These are phyloP conservation scores for Malus sylvestris DNA, from an alignment of 306 rosid species.

Conservation along the genomic window DNA sequence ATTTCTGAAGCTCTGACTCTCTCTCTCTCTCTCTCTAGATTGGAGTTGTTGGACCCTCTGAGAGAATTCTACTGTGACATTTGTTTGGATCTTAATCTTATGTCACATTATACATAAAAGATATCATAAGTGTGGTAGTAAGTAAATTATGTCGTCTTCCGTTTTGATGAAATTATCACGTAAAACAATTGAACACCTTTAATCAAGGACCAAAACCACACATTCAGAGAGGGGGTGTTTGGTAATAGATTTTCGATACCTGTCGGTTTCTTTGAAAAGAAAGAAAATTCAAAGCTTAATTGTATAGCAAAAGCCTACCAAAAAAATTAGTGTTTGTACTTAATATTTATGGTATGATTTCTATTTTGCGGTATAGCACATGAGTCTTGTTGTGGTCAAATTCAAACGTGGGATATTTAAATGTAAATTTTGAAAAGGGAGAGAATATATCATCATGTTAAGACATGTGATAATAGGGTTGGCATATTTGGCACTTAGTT, in stretches of 20 bases:
- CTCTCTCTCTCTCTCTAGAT: constrained; percentile 9
- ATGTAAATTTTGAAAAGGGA: neutral
- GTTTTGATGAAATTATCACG: too few relatives aligned
- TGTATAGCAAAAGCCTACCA: too few relatives aligned
- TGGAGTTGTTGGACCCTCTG: constrained; percentile 39
- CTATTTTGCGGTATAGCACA: neutral
- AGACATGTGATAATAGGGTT: constrained; percentile 2
- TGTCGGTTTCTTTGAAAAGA: too few relatives aligned
- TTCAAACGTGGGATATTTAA: neutral
- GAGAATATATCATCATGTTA: neutral
- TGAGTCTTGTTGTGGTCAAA: neutral
- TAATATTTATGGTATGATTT: neutral
- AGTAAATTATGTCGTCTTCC: too few relatives aligned
- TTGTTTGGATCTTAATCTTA: neutral
- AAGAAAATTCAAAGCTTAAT: too few relatives aligned
- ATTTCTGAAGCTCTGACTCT: constrained; percentile 42
- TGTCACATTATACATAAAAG: neutral
- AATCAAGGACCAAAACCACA: too few relatives aligned
- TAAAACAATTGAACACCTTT: too few relatives aligned
- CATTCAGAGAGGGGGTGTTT: too few relatives aligned
- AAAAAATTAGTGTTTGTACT: too few relatives aligned
- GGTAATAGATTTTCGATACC: too few relatives aligned
- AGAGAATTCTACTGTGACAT: neutral
- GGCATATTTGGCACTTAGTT: constrained; percentile 37
- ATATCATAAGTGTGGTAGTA: neutral